Evolutionary conservation across 371 early-diverging fungal genomes (phyloP), one percentile per base, ranked within the genome.

Genomic region (Circinella minor): DNA sequence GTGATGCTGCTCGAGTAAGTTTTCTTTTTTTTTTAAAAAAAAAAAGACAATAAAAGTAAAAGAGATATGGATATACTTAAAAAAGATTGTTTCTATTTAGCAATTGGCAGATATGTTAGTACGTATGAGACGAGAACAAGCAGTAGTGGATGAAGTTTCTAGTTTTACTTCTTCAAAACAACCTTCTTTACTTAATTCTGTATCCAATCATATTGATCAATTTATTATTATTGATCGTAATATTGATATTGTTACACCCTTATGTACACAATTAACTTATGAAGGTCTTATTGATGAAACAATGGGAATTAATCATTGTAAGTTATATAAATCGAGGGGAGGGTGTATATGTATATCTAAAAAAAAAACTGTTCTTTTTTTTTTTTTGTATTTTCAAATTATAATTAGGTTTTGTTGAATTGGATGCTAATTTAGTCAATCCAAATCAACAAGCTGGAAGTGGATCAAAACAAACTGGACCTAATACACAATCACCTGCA

Each of bases 251-350:
- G 83, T 95, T 18, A 96, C 96, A 3, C 97, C 97, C 4, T 78
- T 98, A 55, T 91, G 95, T 74, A 97, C 96, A 0, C 95, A 95
- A 75, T 78, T 97, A 64, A 97, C 99, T 0, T 98, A 98, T 78
- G 94, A 96, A 78, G 97, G 97, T 3, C 81, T 97, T 34, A 88
- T 98, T 66, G 96, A 97, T 75, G 93, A 93, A 72, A 86, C 86
- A 7, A 90, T 89, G 67, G 89, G 89, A 3, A 91, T 94, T 62
- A 81, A 81, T 61, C 82, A 89, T 66, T 84, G 90, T 83, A 81
- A 75, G 82, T 71, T 11, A 43, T 27, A 27, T 27, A 27, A 2
- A 27, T 27, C 2, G 27, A 27, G n/a, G 5, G 3, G 34, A 18
- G 57, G 34, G 57, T 15, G 15, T 9, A 15, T 15, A 47, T 47